phyloP scores from a whole-genome alignment of 495 filamentous ascomycete genomes.

The Glonium stellatum region DNA sequence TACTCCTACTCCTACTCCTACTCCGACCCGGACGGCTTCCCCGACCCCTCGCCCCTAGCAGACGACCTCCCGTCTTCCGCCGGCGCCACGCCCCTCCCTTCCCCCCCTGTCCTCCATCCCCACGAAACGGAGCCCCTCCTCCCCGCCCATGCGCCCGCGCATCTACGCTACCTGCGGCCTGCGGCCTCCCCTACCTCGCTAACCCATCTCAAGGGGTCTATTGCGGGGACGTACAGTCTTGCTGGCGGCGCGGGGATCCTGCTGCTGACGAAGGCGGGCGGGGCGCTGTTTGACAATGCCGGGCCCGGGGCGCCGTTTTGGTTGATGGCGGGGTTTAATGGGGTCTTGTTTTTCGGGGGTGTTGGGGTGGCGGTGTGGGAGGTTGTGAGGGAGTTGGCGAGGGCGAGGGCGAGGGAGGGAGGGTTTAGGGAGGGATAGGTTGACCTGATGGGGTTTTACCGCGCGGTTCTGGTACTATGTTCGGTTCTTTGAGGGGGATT shows the following conservation, averaged over 20 bases:
- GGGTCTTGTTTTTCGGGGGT: slow-evolving; percentile 17
- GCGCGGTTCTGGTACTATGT: too few relatives aligned
- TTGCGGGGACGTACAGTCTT: slow-evolving; percentile 87
- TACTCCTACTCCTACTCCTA: too few relatives aligned
- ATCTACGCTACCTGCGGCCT: slow-evolving; percentile 1
- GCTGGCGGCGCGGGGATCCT: slow-evolving; percentile 88
- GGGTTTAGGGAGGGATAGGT: too few relatives aligned
- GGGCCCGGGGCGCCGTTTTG: slow-evolving; percentile 76
- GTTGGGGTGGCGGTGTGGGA: slow-evolving; percentile 13
- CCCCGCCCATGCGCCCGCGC: background rate
- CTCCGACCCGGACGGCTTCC: too few relatives aligned
- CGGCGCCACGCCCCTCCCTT: slow-evolving; percentile 16
- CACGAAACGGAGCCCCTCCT: slow-evolving; percentile 26
- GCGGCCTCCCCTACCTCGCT: slow-evolving; percentile 16
- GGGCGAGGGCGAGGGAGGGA: background rate
- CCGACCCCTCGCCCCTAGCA: too few relatives aligned
- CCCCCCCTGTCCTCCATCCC: slow-evolving; percentile 11
- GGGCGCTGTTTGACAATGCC: slow-evolving; percentile 67
- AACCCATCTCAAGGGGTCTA: slow-evolving; percentile 73
- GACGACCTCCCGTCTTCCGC: slow-evolving; percentile 11
- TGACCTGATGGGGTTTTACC: too few relatives aligned
- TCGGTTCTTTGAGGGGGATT: too few relatives aligned
- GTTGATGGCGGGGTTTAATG: slow-evolving; percentile 87
- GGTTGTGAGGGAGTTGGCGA: slow-evolving; percentile 8
- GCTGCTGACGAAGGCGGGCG: slow-evolving; percentile 87